Percentiles rank a stretch among this genome's conserved stretches.
phyloP scores from a whole-genome alignment of 768 basidiomycete species.

The Amanita polypyramis region DNA sequence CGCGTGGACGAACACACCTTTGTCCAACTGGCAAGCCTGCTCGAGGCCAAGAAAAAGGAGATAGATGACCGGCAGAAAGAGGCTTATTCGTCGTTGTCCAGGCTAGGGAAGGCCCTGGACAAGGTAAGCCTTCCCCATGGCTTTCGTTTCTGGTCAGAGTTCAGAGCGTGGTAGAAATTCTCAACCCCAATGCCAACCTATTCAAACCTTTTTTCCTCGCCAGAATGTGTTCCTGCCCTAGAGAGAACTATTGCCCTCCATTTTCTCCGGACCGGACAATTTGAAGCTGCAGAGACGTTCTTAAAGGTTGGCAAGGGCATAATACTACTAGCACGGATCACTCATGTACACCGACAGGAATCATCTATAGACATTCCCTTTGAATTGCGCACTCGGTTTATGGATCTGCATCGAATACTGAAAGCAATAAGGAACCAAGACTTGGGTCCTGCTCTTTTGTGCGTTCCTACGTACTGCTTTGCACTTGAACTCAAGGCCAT shows the following conservation, averaged over 20 bases:
- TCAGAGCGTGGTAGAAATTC: conserved; percentile 38
- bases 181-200: conserved; percentile 52
- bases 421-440: conserved; percentile 55
- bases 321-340: neutral
- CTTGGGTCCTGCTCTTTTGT: conserved; percentile 74
- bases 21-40: conserved; percentile 38
- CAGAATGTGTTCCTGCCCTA: conserved; percentile 46
- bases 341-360: conserved; percentile 37
- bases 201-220: conserved; percentile 54
- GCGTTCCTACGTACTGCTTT: conserved; percentile 8
- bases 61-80: conserved; percentile 87
- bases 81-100: conserved; percentile 64
- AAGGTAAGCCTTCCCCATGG: conserved; percentile 46
- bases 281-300: conserved; percentile 66
- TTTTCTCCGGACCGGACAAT: conserved; percentile 73
- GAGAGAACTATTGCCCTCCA: conserved; percentile 68
- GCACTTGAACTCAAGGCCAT: conserved; percentile 1
- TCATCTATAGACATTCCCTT: conserved; percentile 45
- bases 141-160: neutral
- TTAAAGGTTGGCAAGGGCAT: conserved; percentile 40
- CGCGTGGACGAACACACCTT: conserved; percentile 39
- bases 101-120: conserved; percentile 80
- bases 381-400: conserved; percentile 44
- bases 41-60: conserved; percentile 72
- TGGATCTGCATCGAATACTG: conserved; percentile 64